These are phyloP conservation scores for Pseudogymnoascus sp. DNA, from an alignment of 2,329 filamentous ascomycete genomes.

Conservation along the genomic window DNA sequence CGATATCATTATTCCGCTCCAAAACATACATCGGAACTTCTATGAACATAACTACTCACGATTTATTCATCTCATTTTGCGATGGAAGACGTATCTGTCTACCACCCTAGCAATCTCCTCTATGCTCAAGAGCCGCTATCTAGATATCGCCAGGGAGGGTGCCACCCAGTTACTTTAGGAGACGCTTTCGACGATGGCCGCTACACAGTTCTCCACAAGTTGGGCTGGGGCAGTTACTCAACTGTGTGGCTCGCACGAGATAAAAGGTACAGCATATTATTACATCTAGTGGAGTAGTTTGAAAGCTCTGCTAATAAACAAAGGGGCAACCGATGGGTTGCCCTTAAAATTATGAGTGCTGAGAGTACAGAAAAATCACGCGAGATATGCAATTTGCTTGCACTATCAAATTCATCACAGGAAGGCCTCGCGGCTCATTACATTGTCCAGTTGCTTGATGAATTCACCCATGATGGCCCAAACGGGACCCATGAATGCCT, in stretches of 20 bases:
- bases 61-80: not conserved
- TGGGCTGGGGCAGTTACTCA: constrained; percentile 36
- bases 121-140: constrained; percentile 19
- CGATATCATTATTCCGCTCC: no score
- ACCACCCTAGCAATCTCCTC: constrained; percentile 20
- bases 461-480: constrained; percentile 26
- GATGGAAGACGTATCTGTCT: constrained; percentile 19
- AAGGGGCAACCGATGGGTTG: constrained; percentile 7
- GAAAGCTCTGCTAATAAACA: not conserved
- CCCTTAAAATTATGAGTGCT: constrained; percentile 10
- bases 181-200: constrained; percentile 33
- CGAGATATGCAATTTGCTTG: not conserved
- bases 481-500: constrained; percentile 30
- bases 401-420: not conserved
- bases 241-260: constrained; percentile 38
- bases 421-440: constrained; percentile 18
- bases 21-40: no score
- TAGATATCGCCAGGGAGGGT: constrained; percentile 31
- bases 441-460: constrained; percentile 25
- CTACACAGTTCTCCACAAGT: constrained; percentile 37
- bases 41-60: no score
- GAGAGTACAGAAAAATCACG: not conserved
- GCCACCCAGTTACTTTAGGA: constrained; percentile 34
- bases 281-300: not conserved
- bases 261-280: constrained; percentile 7